Evolutionary conservation across 2,329 filamentous ascomycete species (phyloP).

Genomic region (Cladorrhinum sp.): DNA sequence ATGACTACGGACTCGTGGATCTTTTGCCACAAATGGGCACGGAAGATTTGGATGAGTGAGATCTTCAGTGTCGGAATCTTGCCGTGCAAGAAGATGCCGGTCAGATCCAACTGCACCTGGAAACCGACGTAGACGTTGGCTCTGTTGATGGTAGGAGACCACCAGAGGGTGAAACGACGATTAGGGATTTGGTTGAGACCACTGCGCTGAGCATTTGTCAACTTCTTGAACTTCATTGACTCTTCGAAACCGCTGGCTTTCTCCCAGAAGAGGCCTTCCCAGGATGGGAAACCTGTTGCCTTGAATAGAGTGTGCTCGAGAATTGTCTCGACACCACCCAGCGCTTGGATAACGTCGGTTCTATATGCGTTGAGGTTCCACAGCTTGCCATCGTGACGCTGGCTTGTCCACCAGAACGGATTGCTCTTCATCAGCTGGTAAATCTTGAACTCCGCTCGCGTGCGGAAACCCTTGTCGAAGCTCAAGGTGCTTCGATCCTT

Average conservation of each 20-base stretch:
- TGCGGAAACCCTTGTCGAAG: conserved; percentile 97
- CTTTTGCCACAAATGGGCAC: conserved; percentile 99
- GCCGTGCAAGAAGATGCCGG: conserved; percentile 97
- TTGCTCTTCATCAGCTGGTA: conserved; percentile 99
- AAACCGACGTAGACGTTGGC: conserved; percentile 99
- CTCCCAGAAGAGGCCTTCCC: conserved; percentile 95
- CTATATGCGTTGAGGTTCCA: conserved; percentile 97
- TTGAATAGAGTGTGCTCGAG: conserved; percentile 96
- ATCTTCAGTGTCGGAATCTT: conserved; percentile 99
- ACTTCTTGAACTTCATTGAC: conserved; percentile 95
- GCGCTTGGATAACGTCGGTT: conserved; percentile 92
- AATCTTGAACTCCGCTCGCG: conserved; percentile 93
- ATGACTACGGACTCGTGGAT: conserved; percentile 98
- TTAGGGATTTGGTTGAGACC: conserved; percentile 99
- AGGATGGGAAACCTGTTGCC: conserved; percentile 91
- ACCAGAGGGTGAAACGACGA: conserved; percentile 97
- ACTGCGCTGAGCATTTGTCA: conserved; percentile 93
- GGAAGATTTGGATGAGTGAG: conserved; percentile 97
- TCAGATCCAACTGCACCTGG: conserved; percentile 96
- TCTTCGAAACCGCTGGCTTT: conserved; percentile 41
- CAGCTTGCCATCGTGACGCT: conserved; percentile 92
- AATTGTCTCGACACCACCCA: conserved; percentile 97
- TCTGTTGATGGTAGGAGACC: conserved; percentile 89
- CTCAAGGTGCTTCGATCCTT: conserved; percentile 95
- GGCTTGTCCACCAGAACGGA: conserved; percentile 99